Conservation (phyloP, 192 early-diverging fungal species). For the Podila epigama region DNA sequence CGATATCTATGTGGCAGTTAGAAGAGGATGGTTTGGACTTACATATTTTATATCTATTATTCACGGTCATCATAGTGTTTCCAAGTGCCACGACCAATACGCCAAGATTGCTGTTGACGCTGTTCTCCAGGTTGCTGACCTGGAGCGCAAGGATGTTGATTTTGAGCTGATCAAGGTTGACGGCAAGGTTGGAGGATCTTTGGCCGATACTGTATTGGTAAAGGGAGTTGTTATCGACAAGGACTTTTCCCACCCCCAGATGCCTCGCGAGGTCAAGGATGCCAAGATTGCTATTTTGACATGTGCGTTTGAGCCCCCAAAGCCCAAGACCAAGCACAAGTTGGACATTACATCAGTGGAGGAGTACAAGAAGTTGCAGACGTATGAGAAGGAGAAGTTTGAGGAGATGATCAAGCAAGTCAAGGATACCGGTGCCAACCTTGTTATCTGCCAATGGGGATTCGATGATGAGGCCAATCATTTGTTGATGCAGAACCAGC, state of each 20-base stretch:
- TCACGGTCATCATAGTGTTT: slow-evolving; percentile 69
- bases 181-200: slow-evolving; percentile 97
- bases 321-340: slow-evolving; percentile 99
- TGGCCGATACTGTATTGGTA: slow-evolving; percentile 92
- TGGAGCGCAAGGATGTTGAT: slow-evolving; percentile 99
- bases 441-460: slow-evolving; percentile 99
- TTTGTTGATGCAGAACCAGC: slow-evolving; percentile 94
- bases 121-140: slow-evolving; percentile 95
- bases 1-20: not conserved
- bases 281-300: slow-evolving; percentile 99
- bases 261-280: slow-evolving; percentile 95
- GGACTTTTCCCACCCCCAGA: slow-evolving; percentile 99
- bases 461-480: slow-evolving; percentile 99
- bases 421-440: slow-evolving; percentile 97
- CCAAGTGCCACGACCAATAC: slow-evolving; percentile 98
- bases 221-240: slow-evolving; percentile 99
- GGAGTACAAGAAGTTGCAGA: slow-evolving; percentile 97
- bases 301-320: slow-evolving; percentile 99
- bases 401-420: slow-evolving; percentile 96
- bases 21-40: not conserved
- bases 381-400: slow-evolving; percentile 96
- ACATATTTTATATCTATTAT: not conserved
- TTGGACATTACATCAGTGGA: slow-evolving; percentile 98
- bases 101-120: slow-evolving; percentile 98
- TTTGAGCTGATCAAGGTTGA: slow-evolving; percentile 99